phyloP scores from a whole-genome alignment of 2,329 filamentous ascomycete species.

The Alternaria postmessia region DNA sequence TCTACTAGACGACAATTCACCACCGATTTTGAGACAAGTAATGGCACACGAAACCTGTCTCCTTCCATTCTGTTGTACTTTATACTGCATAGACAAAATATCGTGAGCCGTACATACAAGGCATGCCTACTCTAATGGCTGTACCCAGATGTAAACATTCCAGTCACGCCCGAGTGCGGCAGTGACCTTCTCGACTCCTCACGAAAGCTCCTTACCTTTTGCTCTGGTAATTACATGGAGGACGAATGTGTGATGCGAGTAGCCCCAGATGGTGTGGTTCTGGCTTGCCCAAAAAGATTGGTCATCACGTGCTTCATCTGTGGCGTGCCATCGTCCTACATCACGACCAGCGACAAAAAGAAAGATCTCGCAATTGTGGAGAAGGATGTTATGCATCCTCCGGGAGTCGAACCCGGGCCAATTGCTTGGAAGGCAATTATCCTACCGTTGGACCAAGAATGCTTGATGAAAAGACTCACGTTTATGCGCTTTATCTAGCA shows the following conservation, averaged over 20 bases:
- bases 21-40: background rate
- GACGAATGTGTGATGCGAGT: too few relatives aligned
- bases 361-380: constrained; percentile 10
- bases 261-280: too few relatives aligned
- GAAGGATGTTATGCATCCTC: constrained; percentile 23
- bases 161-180: background rate
- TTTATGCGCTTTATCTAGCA: too few relatives aligned
- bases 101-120: background rate
- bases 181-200: background rate
- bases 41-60: too few relatives aligned
- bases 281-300: background rate
- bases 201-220: too few relatives aligned
- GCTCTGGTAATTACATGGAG: too few relatives aligned
- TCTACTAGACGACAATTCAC: background rate
- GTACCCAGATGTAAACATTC: background rate
- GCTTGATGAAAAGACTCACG: constrained; percentile 5
- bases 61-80: background rate
- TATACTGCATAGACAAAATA: background rate
- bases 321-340: too few relatives aligned
- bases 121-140: background rate
- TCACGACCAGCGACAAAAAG: background rate
- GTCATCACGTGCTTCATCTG: background rate
- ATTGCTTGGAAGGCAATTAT: constrained; percentile 29
- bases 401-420: constrained; percentile 27
- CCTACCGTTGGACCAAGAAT: constrained; percentile 26